phyloP scores from a whole-genome alignment of 768 basidiomycete species.

The Suillus clintonianus region DNA sequence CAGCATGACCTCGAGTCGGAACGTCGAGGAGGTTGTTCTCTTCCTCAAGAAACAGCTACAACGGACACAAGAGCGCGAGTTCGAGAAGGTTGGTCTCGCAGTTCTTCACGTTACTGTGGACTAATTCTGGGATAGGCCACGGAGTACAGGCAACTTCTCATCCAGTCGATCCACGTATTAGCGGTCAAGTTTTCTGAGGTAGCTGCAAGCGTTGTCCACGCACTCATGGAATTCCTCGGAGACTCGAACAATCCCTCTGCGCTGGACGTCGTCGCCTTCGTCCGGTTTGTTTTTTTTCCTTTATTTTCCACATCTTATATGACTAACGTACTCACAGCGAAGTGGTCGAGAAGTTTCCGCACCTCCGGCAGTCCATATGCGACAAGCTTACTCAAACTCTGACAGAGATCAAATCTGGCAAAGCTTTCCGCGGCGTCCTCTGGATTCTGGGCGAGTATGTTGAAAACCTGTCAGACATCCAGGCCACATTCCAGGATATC shows the following conservation, averaged over 20 bases:
- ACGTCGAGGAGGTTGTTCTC: slow-evolving; percentile 93
- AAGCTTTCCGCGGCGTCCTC: no score
- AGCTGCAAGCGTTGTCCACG: slow-evolving; percentile 92
- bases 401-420: no score
- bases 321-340: no score
- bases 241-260: slow-evolving; percentile 95
- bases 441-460: no score
- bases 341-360: no score
- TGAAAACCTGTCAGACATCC: slow-evolving; percentile 65
- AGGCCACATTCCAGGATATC: slow-evolving; percentile 72
- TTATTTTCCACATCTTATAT: background rate
- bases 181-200: slow-evolving; percentile 97
- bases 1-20: slow-evolving; percentile 90
- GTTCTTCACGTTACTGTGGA: background rate
- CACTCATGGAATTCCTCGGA: slow-evolving; percentile 90
- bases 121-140: slow-evolving; percentile 57
- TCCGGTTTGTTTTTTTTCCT: slow-evolving; percentile 47
- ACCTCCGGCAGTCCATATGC: no score
- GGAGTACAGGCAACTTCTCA: slow-evolving; percentile 94
- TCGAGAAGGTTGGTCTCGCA: slow-evolving; percentile 71
- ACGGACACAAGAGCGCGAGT: slow-evolving; percentile 87
- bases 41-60: slow-evolving; percentile 99
- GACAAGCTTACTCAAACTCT: no score
- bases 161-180: slow-evolving; percentile 95
- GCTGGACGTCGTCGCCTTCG: slow-evolving; percentile 89